Percentiles rank a stretch among this genome's conserved stretches.
Conservation (phyloP, 192 early-diverging fungal species). For the Dimargaris cristalligena region DNA sequence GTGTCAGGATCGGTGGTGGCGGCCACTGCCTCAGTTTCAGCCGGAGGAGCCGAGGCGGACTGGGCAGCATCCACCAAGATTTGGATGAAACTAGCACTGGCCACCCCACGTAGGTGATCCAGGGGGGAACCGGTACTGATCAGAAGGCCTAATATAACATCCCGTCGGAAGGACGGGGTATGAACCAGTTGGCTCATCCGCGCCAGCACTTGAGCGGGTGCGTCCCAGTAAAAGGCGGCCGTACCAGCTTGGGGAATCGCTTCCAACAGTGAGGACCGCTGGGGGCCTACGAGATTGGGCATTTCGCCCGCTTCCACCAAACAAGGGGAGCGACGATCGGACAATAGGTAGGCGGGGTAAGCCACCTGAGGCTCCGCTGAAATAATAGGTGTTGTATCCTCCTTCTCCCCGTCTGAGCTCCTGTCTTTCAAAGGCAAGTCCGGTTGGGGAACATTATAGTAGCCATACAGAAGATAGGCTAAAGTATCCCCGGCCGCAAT, state of each 20-base stretch:
- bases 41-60: slow-evolving; percentile 3
- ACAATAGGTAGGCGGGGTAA: neutral
- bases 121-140: slow-evolving; percentile 64
- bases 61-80: slow-evolving; percentile 32
- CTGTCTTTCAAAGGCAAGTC: too few relatives aligned
- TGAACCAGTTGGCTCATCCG: too few relatives aligned
- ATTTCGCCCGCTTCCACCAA: too few relatives aligned
- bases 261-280: neutral
- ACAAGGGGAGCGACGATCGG: too few relatives aligned
- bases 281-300: neutral
- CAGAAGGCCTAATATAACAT: slow-evolving; percentile 48
- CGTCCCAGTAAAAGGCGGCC: neutral
- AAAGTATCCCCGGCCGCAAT: slow-evolving; percentile 51
- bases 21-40: too few relatives aligned
- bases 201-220: too few relatives aligned
- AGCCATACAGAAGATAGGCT: slow-evolving; percentile 16
- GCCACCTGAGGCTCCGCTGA: too few relatives aligned
- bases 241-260: neutral
- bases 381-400: too few relatives aligned
- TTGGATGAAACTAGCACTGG: slow-evolving; percentile 42
- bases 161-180: slow-evolving; percentile 12
- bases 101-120: slow-evolving; percentile 50
- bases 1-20: slow-evolving; percentile 11
- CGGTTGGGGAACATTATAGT: slow-evolving; percentile 11
- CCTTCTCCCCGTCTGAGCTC: slow-evolving; percentile 1